Percentiles rank a stretch among this genome's conserved stretches.
Evolutionary conservation across 345 rosid genomes (phyloP).

Genomic region (Gossypium turneri): DNA sequence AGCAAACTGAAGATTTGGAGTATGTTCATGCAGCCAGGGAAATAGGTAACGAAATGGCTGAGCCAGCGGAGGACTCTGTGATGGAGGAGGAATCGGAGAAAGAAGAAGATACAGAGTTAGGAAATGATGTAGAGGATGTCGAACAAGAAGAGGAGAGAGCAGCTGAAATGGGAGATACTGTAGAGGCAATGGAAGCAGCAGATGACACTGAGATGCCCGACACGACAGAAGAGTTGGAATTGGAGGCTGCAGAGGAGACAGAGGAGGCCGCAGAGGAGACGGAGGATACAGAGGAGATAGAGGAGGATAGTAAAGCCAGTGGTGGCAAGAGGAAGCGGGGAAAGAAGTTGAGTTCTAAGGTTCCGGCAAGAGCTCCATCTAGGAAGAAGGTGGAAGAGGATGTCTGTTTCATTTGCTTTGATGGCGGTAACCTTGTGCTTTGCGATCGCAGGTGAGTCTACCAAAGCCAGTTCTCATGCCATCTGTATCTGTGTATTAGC

Average conservation of each 20-base stretch:
- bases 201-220: conserved; percentile 32
- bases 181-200: conserved; percentile 27
- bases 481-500: neutral
- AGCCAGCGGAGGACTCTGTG: conserved; percentile 26
- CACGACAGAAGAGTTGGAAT: conserved; percentile 25
- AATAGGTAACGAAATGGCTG: conserved; percentile 7
- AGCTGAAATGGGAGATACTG: conserved; percentile 25
- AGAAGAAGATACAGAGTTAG: conserved; percentile 26
- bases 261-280: conserved; percentile 31
- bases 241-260: conserved; percentile 29
- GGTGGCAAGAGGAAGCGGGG: conserved; percentile 79
- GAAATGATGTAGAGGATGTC: conserved; percentile 25
- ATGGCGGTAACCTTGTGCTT: conserved; percentile 92
- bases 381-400: conserved; percentile 88
- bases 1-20: conserved; percentile 24
- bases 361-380: conserved; percentile 37
- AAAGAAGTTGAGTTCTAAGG: conserved; percentile 36
- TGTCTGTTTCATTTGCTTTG: conserved; percentile 96
- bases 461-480: neutral
- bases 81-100: conserved; percentile 19
- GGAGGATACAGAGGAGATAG: conserved; percentile 42
- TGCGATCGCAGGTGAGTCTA: conserved; percentile 87
- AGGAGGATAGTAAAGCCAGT: conserved; percentile 40
- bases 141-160: conserved; percentile 26
- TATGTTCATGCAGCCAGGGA: conserved; percentile 20